These are phyloP conservation scores for Ogataea hybrid DNA, from an alignment of 1,139 yeast species.

Conservation along the genomic window DNA sequence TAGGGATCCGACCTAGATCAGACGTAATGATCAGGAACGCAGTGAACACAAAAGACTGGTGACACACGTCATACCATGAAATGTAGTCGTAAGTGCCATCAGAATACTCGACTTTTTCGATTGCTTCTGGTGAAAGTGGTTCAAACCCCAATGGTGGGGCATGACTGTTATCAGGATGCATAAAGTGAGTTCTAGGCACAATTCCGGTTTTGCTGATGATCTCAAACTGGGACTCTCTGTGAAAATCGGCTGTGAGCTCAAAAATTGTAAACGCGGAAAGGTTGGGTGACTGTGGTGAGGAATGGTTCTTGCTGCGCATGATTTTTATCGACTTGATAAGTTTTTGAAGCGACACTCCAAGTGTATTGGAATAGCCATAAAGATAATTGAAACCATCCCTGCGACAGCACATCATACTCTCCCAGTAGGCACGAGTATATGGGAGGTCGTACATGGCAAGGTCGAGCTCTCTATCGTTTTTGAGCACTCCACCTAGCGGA, in stretches of 20 bases:
- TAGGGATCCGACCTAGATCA: conserved; percentile 46
- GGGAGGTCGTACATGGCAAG: conserved; percentile 47
- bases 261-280: conserved; percentile 13
- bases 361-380: conserved; percentile 58
- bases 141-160: conserved; percentile 20
- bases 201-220: conserved; percentile 38
- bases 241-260: conserved; percentile 15
- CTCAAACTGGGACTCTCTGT: conserved; percentile 18
- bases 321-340: conserved; percentile 53
- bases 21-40: conserved; percentile 45
- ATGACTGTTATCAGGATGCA: conserved; percentile 20
- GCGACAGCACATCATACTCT: conserved; percentile 39
- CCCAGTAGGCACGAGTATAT: conserved; percentile 31
- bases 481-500: conserved; percentile 66
- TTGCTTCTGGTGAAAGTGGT: conserved; percentile 22
- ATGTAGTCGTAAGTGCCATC: conserved; percentile 38
- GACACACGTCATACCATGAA: conserved; percentile 69
- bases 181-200: conserved; percentile 33
- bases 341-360: conserved; percentile 50
- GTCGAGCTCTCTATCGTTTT: conserved; percentile 47
- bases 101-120: conserved; percentile 14
- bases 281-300: background rate
- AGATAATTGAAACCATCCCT: conserved; percentile 56
- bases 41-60: conserved; percentile 54
- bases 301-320: conserved; percentile 19